Evolutionary conservation across 495 filamentous ascomycete genomes (phyloP).

Genomic region (Hyphodiscus hymeniophilus): DNA sequence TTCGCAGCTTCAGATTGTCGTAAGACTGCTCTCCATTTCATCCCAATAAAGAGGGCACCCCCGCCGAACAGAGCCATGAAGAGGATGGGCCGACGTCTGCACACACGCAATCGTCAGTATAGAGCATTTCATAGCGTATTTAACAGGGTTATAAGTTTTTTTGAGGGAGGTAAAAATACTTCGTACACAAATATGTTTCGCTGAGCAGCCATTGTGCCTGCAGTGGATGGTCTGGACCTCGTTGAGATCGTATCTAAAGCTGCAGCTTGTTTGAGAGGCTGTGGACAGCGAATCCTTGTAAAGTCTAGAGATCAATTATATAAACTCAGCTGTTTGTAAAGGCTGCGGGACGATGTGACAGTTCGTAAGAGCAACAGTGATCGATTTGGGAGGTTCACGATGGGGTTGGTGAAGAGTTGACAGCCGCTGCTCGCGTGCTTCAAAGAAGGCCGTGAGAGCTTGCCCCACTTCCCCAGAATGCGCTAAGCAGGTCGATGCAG

Average conservation of each 20-base stretch:
- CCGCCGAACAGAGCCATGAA: conserved; percentile 13
- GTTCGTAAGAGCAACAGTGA: too few relatives aligned
- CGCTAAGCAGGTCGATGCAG: too few relatives aligned
- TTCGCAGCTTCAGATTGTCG: conserved; percentile 19
- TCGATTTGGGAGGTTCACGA: too few relatives aligned
- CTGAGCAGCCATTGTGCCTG: not conserved
- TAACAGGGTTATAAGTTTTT: too few relatives aligned
- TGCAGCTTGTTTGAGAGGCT: not conserved
- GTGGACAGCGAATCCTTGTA: not conserved
- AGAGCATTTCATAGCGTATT: not conserved
- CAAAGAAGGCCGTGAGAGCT: too few relatives aligned
- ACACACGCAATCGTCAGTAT: not conserved
- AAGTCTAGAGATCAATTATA: not conserved
- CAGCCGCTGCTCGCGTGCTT: too few relatives aligned
- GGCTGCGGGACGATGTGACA: too few relatives aligned
- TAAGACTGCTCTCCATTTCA: conserved; percentile 22
- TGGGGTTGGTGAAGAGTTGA: too few relatives aligned
- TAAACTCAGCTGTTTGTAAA: not conserved
- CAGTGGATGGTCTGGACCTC: not conserved
- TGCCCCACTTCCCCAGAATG: too few relatives aligned
- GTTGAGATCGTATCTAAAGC: not conserved
- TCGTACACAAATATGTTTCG: not conserved
- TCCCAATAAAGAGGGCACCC: conserved; percentile 15
- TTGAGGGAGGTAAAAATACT: not conserved
- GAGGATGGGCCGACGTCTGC: conserved; percentile 15